phyloP scores from a whole-genome alignment of 1,284 basidiomycete species.

The Leccinum subrobustum region DNA sequence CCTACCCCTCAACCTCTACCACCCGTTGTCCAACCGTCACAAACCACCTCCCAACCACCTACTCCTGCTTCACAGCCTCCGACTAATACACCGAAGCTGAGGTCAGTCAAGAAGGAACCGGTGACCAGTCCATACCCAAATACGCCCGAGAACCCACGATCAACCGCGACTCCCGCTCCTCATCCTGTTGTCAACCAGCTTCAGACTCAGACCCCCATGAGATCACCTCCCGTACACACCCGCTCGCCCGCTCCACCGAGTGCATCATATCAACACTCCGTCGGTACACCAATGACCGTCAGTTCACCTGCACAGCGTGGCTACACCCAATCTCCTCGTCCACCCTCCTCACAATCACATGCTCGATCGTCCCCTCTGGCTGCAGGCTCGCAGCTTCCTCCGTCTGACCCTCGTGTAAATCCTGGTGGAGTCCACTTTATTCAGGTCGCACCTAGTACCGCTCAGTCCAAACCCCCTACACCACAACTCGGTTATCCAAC shows the following conservation, averaged over 20 bases:
- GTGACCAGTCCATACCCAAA: conserved; percentile 26
- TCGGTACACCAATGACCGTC: conserved; percentile 19
- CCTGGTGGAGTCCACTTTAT: conserved; percentile 33
- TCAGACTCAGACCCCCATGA: too few species aligned
- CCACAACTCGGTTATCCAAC: conserved; percentile 26
- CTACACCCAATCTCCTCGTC: conserved; percentile 36
- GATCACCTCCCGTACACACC: too few species aligned
- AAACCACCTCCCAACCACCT: conserved; percentile 16
- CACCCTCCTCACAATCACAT: conserved; percentile 32
- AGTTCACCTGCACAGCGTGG: conserved; percentile 33
- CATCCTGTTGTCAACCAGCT: too few species aligned
- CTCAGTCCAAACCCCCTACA: conserved; percentile 32
- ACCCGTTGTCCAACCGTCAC: too few species aligned
- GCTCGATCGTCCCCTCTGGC: conserved; percentile 31
- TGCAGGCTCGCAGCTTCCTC: conserved; percentile 31
- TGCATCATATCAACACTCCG: conserved; percentile 22
- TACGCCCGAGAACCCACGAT: conserved; percentile 30
- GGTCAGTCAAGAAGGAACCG: conserved; percentile 31
- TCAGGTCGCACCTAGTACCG: conserved; percentile 20
- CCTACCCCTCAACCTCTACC: too few species aligned
- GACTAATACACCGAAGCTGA: conserved; percentile 24
- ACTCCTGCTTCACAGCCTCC: conserved; percentile 22
- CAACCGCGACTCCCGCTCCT: conserved; percentile 14
- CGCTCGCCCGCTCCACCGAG: too few species aligned
- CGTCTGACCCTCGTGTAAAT: conserved; percentile 29